phyloP scores from a whole-genome alignment of 331 rosid genomes.

The Cydonia oblonga region DNA sequence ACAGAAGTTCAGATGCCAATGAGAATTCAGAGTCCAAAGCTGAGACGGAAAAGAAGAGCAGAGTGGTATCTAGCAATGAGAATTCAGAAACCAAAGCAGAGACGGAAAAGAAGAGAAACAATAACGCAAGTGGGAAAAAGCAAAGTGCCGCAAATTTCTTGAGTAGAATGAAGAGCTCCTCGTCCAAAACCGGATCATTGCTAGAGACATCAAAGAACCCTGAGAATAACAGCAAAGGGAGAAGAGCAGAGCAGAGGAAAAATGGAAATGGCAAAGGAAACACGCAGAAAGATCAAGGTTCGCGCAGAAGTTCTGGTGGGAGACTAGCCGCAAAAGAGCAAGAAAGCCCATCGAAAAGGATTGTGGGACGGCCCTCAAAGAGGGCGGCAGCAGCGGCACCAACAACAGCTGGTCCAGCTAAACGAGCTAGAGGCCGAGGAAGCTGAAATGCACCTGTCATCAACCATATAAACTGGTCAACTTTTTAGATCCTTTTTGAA shows the following conservation, averaged over 20 bases:
- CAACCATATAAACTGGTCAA: too few species aligned
- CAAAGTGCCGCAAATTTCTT: constrained; percentile 20
- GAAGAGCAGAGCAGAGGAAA: constrained; percentile 13
- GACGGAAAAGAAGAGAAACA: constrained; percentile 7
- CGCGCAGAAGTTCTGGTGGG: constrained; percentile 9
- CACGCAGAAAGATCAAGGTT: constrained; percentile 7
- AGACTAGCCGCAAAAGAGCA: constrained; percentile 13
- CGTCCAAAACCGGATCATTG: constrained; percentile 1
- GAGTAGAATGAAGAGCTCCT: constrained; percentile 20
- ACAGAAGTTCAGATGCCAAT: constrained; percentile 7
- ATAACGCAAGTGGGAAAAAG: constrained; percentile 6
- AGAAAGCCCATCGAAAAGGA: constrained; percentile 14
- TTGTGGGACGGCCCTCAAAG: constrained; percentile 19
- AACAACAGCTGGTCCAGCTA: constrained; percentile 5
- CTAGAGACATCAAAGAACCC: constrained; percentile 1
- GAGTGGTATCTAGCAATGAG: constrained; percentile 8
- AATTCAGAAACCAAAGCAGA: constrained; percentile 11
- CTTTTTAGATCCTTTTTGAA: too few species aligned
- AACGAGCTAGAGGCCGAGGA: constrained; percentile 11
- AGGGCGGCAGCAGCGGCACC: neutral
- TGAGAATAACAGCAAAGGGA: constrained; percentile 4
- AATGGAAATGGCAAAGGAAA: constrained; percentile 1
- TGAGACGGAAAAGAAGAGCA: constrained; percentile 11
- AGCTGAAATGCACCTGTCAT: neutral
- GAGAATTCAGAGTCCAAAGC: constrained; percentile 14